Evolutionary conservation across 2,329 filamentous ascomycete species (phyloP).

Genomic region (Chaetomium globosum): DNA sequence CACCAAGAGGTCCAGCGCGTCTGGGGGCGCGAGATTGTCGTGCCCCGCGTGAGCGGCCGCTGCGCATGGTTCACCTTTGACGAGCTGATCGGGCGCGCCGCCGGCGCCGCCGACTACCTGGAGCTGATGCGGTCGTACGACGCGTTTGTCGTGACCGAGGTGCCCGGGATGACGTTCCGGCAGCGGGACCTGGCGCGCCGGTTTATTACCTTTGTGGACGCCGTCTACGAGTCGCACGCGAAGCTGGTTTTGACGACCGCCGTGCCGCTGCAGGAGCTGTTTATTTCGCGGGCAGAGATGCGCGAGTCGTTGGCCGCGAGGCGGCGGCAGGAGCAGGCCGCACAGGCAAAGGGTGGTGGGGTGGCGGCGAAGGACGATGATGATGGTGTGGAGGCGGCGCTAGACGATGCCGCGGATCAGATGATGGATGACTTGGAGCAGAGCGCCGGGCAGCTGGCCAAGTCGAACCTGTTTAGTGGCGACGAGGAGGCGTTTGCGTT

Average conservation of each 20-base stretch:
- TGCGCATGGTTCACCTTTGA: slow-evolving; percentile 92
- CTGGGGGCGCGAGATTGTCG: slow-evolving; percentile 88
- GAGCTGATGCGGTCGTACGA: slow-evolving; percentile 89
- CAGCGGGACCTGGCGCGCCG: slow-evolving; percentile 85
- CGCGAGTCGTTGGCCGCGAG: slow-evolving; percentile 56
- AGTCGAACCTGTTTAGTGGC: slow-evolving; percentile 83
- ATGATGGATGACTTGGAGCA: slow-evolving; percentile 87
- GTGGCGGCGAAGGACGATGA: slow-evolving; percentile 49
- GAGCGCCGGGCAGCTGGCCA: slow-evolving; percentile 82
- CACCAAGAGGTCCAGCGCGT: slow-evolving; percentile 79
- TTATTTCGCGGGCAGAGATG: slow-evolving; percentile 73
- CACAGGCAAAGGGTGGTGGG: slow-evolving; percentile 44
- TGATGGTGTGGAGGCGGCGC: slow-evolving; percentile 30
- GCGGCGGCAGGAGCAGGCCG: slow-evolving; percentile 43
- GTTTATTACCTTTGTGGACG: slow-evolving; percentile 98
- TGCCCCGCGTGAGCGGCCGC: slow-evolving; percentile 83
- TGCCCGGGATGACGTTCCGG: slow-evolving; percentile 87
- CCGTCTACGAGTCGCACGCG: slow-evolving; percentile 89
- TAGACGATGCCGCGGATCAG: slow-evolving; percentile 72
- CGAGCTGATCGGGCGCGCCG: slow-evolving; percentile 85
- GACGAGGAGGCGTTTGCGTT: slow-evolving; percentile 98
- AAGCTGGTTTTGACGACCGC: slow-evolving; percentile 92
- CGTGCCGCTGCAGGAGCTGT: slow-evolving; percentile 81
- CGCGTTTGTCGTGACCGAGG: slow-evolving; percentile 86
- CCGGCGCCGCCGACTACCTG: slow-evolving; percentile 91